Percentiles rank a stretch among this genome's conserved stretches.
Conservation (phyloP, 257 asterid species). For the Leonotis leonurus region DNA sequence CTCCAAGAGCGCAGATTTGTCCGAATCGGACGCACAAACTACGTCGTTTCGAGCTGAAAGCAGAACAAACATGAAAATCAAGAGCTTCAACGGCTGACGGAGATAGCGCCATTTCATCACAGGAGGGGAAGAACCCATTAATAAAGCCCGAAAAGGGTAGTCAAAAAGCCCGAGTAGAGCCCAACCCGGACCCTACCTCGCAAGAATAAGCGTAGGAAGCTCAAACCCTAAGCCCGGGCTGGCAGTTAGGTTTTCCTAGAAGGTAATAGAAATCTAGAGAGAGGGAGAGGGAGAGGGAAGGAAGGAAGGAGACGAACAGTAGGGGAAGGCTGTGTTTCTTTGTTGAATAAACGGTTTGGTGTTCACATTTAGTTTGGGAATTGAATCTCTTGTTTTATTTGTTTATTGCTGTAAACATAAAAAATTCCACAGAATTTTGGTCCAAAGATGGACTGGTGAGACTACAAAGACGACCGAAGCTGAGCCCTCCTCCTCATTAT, state of each 20-base stretch:
- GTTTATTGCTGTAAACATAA: neutral
- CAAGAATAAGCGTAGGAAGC: constrained; percentile 7
- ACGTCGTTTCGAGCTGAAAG: constrained; percentile 35
- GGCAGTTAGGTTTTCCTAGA: constrained; percentile 24
- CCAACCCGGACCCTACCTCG: constrained; percentile 17
- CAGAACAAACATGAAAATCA: constrained; percentile 40
- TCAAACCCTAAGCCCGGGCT: constrained; percentile 42
- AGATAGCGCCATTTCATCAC: constrained; percentile 51
- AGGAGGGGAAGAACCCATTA: constrained; percentile 67
- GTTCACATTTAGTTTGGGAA: constrained; percentile 39
- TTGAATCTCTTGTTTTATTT: too few species aligned
- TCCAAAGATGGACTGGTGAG: constrained; percentile 23
- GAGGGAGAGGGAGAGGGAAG: constrained; percentile 22
- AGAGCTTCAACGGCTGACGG: constrained; percentile 44
- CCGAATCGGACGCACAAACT: constrained; percentile 47
- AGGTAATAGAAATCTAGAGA: constrained; percentile 14
- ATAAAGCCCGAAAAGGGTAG: too few species aligned
- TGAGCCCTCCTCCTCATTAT: too few species aligned
- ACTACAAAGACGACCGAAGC: constrained; percentile 10
- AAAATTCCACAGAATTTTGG: constrained; percentile 20
- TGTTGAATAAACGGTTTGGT: constrained; percentile 45
- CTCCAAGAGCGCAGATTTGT: constrained; percentile 79
- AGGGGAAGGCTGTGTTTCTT: constrained; percentile 16
- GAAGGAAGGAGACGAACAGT: too few species aligned
- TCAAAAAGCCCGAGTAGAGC: too few species aligned